Evolutionary conservation across 805 yeast species (phyloP).

Genomic region (Groenewaldozyma salmanticensis): DNA sequence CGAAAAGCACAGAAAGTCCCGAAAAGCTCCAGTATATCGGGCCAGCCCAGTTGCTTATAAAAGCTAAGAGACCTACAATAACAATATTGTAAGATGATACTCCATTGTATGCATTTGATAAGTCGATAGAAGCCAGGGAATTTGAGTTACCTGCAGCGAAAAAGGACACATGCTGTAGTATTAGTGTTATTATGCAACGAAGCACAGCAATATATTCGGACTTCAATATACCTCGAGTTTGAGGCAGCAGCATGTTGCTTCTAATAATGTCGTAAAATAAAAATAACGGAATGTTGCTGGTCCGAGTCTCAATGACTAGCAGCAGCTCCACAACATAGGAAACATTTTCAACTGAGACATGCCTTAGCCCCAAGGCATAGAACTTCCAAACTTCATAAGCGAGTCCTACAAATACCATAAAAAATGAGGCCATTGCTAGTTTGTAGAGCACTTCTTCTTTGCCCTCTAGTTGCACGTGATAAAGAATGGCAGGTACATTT

Average conservation of each 20-base stretch:
- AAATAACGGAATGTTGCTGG: slow-evolving; percentile 48
- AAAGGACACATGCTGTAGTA: slow-evolving; percentile 67
- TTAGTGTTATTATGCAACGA: slow-evolving; percentile 31
- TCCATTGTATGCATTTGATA: slow-evolving; percentile 90
- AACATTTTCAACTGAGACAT: slow-evolving; percentile 8
- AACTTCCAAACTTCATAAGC: slow-evolving; percentile 1
- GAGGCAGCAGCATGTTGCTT: slow-evolving; percentile 9
- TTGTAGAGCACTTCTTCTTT: slow-evolving; percentile 12
- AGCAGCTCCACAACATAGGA: slow-evolving; percentile 24
- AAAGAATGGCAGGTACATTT: slow-evolving; percentile 36
- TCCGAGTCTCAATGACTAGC: slow-evolving; percentile 46
- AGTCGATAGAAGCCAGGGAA: slow-evolving; percentile 81
- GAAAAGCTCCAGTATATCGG: slow-evolving; percentile 73
- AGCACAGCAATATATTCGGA: slow-evolving; percentile 13
- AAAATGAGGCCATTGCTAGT: slow-evolving; percentile 15
- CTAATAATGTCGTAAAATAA: slow-evolving; percentile 27
- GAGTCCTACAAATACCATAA: slow-evolving; percentile 14
- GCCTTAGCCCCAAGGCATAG: slow-evolving; percentile 5
- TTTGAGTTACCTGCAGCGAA: slow-evolving; percentile 88
- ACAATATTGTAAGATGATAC: slow-evolving; percentile 57
- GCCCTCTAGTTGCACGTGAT: slow-evolving; percentile 13
- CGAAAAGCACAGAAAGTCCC: slow-evolving; percentile 31
- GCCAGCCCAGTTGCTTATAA: slow-evolving; percentile 75
- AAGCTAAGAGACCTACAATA: slow-evolving; percentile 68
- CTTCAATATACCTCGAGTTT: slow-evolving; percentile 4